Conservation (phyloP, 495 filamentous ascomycete genomes). For the Neurospora hispaniola region DNA sequence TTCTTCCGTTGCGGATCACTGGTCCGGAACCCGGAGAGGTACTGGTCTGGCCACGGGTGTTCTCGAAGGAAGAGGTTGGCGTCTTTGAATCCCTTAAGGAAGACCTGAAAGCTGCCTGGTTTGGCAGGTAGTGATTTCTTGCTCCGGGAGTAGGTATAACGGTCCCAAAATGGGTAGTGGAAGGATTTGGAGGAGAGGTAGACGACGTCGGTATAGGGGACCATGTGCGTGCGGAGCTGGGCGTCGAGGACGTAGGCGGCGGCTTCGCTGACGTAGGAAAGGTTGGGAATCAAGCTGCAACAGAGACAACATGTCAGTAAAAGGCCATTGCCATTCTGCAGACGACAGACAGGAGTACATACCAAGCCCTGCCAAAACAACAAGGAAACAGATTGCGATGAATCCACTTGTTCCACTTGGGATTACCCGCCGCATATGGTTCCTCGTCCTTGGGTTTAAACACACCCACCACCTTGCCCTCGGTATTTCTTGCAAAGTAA, state of each 20-base stretch:
- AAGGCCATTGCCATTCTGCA: not conserved
- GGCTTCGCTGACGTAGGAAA: slow-evolving; percentile 98
- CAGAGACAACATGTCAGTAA: slow-evolving; percentile 9
- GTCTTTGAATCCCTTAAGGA: slow-evolving; percentile 92
- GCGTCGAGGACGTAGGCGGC: slow-evolving; percentile 91
- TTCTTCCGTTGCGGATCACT: slow-evolving; percentile 61
- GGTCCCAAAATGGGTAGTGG: slow-evolving; percentile 95
- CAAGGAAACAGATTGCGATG: slow-evolving; percentile 92
- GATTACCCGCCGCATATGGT: slow-evolving; percentile 84
- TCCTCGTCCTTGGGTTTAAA: slow-evolving; percentile 99
- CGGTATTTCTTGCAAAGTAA: slow-evolving; percentile 88
- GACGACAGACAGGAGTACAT: slow-evolving; percentile 7
- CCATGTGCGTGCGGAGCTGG: slow-evolving; percentile 79
- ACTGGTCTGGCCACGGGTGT: slow-evolving; percentile 96
- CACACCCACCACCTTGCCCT: slow-evolving; percentile 91
- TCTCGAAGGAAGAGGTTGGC: slow-evolving; percentile 91
- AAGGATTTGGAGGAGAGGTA: slow-evolving; percentile 93
- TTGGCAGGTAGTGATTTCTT: slow-evolving; percentile 85
- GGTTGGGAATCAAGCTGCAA: slow-evolving; percentile 76
- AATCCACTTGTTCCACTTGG: slow-evolving; percentile 95
- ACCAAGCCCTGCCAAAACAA: slow-evolving; percentile 89
- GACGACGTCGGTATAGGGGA: slow-evolving; percentile 93
- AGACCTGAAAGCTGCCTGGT: slow-evolving; percentile 92
- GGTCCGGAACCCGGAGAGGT: slow-evolving; percentile 62
- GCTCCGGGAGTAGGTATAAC: slow-evolving; percentile 75